A percentile compares a stretch with the other conserved stretches of the same genome.
phyloP scores from a whole-genome alignment of 768 basidiomycete genomes.

The Psilocybe azurescens region DNA sequence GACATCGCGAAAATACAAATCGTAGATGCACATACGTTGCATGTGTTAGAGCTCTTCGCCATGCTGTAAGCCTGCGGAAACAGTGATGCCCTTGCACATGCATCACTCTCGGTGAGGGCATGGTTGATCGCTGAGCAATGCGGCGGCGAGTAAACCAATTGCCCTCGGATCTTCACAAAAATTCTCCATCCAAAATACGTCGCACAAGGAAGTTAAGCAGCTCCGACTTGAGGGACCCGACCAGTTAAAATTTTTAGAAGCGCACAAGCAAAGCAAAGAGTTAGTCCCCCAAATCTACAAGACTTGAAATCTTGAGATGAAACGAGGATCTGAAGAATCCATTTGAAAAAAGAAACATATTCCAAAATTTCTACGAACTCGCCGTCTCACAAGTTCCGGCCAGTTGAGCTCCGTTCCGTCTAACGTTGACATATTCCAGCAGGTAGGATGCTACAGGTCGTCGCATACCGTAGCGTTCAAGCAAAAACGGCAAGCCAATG shows the following conservation, averaged over 20 bases:
- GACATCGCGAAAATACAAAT: too few species aligned
- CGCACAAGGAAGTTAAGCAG: not conserved
- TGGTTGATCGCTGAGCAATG: not conserved
- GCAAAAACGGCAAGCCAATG: not conserved
- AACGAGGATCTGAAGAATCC: not conserved
- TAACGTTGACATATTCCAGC: too few species aligned
- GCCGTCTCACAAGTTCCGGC: not conserved
- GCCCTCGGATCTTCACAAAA: not conserved
- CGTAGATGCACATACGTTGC: too few species aligned
- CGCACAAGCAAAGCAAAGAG: not conserved
- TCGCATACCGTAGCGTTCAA: not conserved
- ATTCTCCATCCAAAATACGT: not conserved
- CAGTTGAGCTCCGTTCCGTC: not conserved
- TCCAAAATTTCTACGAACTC: not conserved
- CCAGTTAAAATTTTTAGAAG: not conserved
- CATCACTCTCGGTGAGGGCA: not conserved
- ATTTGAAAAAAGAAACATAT: not conserved
- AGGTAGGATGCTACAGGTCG: too few species aligned
- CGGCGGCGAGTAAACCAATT: not conserved
- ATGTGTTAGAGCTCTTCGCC: too few species aligned
- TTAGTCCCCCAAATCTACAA: not conserved
- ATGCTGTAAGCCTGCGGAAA: too few species aligned
- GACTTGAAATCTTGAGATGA: not conserved
- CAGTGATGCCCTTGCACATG: not conserved
- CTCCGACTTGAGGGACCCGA: not conserved